phyloP scores from a whole-genome alignment of 2,329 filamentous ascomycete genomes.

The Dendryphion nanum region DNA sequence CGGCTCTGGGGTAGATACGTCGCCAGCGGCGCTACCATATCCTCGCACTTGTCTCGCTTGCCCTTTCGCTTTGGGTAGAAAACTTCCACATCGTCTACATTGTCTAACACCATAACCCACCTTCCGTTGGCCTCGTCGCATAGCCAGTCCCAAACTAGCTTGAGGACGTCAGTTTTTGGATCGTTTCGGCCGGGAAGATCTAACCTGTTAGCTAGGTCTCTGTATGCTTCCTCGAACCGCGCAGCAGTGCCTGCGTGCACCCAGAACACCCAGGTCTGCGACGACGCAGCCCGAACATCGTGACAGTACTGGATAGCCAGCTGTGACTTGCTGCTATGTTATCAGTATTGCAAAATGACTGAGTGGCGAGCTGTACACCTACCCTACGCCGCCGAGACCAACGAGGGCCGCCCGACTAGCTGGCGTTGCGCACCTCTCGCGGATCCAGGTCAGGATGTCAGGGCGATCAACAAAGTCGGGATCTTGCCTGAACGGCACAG shows the following conservation, averaged over 20 bases:
- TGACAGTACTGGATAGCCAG: constrained; percentile 8
- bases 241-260: constrained; percentile 10
- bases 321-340: constrained; percentile 5
- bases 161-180: constrained; percentile 8
- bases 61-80: not conserved
- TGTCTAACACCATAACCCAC: constrained; percentile 14
- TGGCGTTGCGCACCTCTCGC: constrained; percentile 7
- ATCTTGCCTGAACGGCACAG: constrained; percentile 23
- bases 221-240: constrained; percentile 8
- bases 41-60: not conserved
- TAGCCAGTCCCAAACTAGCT: constrained; percentile 10
- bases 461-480: constrained; percentile 20
- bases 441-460: constrained; percentile 11
- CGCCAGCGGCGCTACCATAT: not conserved
- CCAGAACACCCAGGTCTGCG: constrained; percentile 9
- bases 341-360: not conserved
- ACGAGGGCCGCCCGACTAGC: constrained; percentile 16
- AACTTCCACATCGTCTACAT: constrained; percentile 7
- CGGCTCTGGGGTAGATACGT: constrained; percentile 3
- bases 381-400: constrained; percentile 26
- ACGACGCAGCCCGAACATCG: constrained; percentile 1
- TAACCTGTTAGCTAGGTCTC: constrained; percentile 10
- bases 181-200: constrained; percentile 7
- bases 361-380: not conserved
- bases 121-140: constrained; percentile 6